Base-by-base conservation (phyloP, 352 stramenopile species). In the Phytopythium boreale region DNA sequence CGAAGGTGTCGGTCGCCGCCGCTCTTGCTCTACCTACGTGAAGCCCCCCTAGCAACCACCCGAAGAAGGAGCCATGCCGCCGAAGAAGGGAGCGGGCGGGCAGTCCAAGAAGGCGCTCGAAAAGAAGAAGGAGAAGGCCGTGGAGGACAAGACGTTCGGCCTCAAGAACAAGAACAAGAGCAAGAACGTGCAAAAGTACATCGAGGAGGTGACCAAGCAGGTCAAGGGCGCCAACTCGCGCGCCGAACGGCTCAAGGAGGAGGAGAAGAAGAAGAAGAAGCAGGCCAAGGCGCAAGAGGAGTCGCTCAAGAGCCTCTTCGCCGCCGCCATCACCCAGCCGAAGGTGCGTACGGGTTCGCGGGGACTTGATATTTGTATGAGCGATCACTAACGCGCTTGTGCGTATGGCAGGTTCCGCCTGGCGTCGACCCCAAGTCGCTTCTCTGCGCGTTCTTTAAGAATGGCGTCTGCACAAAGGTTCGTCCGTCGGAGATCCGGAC, bases 131-230 rank as follows among this genome's bases (percentile, higher is more conserved):
- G 89, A 96, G 20, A 97, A 98, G 80, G 67, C 84, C 22, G 71
- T 99, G 43, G 97, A 99, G 69, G 97, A 99, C 81, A 99, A 99
- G 80, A 99, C 97, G 19, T 99, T 99, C 69, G 98, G 98, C 29
- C 82, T 99, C 27, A 99, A 99, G 81, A 99, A 99, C 85, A 99
- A 99, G 76, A 99, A 99, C 77, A 99, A 99, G 82, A 96, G 79
- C 71, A 98, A 97, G 66, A 97, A 97, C 68, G 95, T 98, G 56
- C 93, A 98, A 71, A 88, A 96, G 71, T 97, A 94, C 75, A 92
- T 98, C 56, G 77, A 94, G 74, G 80, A 94, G 59, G 88, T 96
- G 50, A 90, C 88, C 46, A 96, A 97, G 66, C 87, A 97, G 71
- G 88, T 94, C 56, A 96, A 93, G 74, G 88, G 87, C 53, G 77